These are phyloP conservation scores for Dactylellina parvicollis DNA, from an alignment of 2,329 filamentous ascomycete species.

Conservation along the genomic window DNA sequence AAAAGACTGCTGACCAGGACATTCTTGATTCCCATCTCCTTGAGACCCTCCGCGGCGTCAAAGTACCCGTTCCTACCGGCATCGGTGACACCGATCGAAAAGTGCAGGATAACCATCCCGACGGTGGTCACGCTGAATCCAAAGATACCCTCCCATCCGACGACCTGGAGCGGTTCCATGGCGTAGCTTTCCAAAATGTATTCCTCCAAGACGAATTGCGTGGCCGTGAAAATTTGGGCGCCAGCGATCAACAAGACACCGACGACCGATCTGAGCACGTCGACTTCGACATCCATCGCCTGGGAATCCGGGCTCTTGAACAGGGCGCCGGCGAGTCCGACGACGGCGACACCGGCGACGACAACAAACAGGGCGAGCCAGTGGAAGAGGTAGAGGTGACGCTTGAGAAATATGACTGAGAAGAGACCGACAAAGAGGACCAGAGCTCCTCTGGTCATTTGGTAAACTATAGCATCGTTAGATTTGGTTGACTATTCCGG, in stretches of 20 bases:
- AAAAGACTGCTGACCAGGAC: slow-evolving; percentile 81
- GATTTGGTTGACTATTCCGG: slow-evolving; percentile 1
- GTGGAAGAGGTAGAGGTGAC: slow-evolving; percentile 84
- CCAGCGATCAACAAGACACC: slow-evolving; percentile 91
- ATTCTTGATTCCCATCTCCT: slow-evolving; percentile 77
- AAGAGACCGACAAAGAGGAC: slow-evolving; percentile 96
- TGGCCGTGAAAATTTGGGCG: slow-evolving; percentile 95
- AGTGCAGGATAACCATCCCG: slow-evolving; percentile 82
- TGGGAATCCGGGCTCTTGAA: slow-evolving; percentile 71
- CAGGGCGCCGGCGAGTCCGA: slow-evolving; percentile 87
- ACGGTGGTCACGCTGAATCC: slow-evolving; percentile 82
- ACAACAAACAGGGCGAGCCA: slow-evolving; percentile 90
- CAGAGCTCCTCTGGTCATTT: slow-evolving; percentile 95
- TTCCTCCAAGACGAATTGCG: slow-evolving; percentile 95
- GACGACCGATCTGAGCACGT: slow-evolving; percentile 75
- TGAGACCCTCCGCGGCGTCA: slow-evolving; percentile 85
- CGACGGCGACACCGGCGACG: slow-evolving; percentile 84
- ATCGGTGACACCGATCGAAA: slow-evolving; percentile 77
- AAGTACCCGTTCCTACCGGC: slow-evolving; percentile 84
- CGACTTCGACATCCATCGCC: slow-evolving; percentile 59
- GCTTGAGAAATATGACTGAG: slow-evolving; percentile 87
- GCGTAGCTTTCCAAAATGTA: slow-evolving; percentile 83
- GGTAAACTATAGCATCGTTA: slow-evolving; percentile 70
- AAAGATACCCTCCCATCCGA: slow-evolving; percentile 96
- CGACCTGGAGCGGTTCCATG: slow-evolving; percentile 87